These are phyloP conservation scores for Rhodamnia argentea DNA, from an alignment of 345 rosid species.

Conservation along the genomic window DNA sequence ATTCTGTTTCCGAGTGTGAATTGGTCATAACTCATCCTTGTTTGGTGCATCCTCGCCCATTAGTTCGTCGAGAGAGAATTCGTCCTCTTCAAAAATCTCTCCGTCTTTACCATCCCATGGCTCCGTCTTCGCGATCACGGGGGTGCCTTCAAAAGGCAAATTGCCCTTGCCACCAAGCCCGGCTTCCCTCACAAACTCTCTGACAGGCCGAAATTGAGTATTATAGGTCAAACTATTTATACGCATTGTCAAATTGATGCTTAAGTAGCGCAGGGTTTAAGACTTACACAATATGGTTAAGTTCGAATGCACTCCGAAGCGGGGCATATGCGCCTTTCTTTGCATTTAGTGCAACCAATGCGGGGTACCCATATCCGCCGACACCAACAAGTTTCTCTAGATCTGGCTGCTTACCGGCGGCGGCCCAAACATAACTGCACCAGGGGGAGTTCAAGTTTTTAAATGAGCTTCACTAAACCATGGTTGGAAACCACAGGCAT, in stretches of 20 bases:
- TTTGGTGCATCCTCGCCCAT: slow-evolving; percentile 52
- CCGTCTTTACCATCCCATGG: slow-evolving; percentile 97
- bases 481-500: background rate
- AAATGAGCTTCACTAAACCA: background rate
- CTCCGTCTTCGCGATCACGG: slow-evolving; percentile 45
- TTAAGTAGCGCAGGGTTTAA: background rate
- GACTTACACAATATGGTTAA: slow-evolving; percentile 70
- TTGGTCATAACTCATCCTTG: slow-evolving; percentile 53
- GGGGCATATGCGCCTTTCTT: slow-evolving; percentile 97
- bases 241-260: background rate
- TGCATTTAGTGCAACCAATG: slow-evolving; percentile 84
- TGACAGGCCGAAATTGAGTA: slow-evolving; percentile 14
- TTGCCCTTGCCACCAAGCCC: slow-evolving; percentile 94
- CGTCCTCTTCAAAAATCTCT: slow-evolving; percentile 70
- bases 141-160: slow-evolving; percentile 55
- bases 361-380: slow-evolving; percentile 98
- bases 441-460: background rate
- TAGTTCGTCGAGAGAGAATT: slow-evolving; percentile 88
- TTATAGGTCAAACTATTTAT: background rate
- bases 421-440: slow-evolving; percentile 85
- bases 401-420: slow-evolving; percentile 88
- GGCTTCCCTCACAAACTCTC: slow-evolving; percentile 90
- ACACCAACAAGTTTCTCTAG: slow-evolving; percentile 75
- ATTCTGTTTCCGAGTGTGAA: background rate
- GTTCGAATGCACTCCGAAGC: slow-evolving; percentile 90